Base-by-base conservation (phyloP, 2,329 filamentous ascomycete species). In the Colletotrichum caudatum region DNA sequence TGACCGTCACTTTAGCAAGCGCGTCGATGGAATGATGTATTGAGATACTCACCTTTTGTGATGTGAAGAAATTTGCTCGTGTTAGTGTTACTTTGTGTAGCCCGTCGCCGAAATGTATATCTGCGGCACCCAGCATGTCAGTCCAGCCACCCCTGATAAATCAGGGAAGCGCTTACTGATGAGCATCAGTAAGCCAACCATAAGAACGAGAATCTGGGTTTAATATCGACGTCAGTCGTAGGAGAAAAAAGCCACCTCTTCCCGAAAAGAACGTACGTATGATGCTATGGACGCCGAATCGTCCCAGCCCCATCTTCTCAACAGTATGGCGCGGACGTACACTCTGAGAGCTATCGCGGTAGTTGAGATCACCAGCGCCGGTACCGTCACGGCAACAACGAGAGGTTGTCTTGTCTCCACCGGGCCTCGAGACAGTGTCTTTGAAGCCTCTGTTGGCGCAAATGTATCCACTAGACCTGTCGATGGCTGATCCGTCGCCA, bases 281-380 rank as follows among this genome's bases (percentile, higher is more conserved):
- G 70, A 69, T n/a, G 51, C 61, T 2, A 53, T 41, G 3, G 61
- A 61, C 3, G 50, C 66, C 7, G 54, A 61, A 8, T 72, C 70
- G 29, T 72, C 70, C 48, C 54, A 51, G 9, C 60, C 66, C 70
- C 70, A 72, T 35, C 33, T 64, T 8, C 62, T 53, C n/a, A 72
- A 33, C 29, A 56, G 35, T 1, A 35, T 51, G 8, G 23, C 39
- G 39, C 70, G 70, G 12, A 70, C 70, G 35, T 72, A 57, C 2
- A 70, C 33, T 18, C 70, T 72, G 6, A 72, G 39, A 1, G 20
- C 41, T 14, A 61, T 41, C 26, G 53, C 60, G 3, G 48, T 8
- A 5, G 66, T 66, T 5, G 70, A 50, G 16, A 71, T 14, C 1
- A 59, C 9, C 0, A 71, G 23, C 0, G 46, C 69, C 4, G 59